Base-by-base conservation (phyloP, 2,329 filamentous ascomycete species). In the Exophiala phaeomuriformis region DNA sequence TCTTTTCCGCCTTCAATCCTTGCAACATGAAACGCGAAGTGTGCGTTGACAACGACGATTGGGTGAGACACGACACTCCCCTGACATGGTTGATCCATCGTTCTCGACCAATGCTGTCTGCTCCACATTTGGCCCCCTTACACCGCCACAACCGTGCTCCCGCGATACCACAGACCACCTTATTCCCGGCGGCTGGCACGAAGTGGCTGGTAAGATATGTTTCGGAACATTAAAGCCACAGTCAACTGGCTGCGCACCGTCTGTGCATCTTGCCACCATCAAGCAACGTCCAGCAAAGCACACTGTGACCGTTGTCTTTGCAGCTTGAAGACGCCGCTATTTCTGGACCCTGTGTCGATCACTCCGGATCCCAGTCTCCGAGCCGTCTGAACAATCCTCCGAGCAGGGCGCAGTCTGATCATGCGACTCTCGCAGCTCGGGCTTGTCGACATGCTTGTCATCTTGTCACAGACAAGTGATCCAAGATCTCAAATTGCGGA, bases 61-160 rank as follows among this genome's bases (percentile, higher is more conserved):
- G 55, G 55, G 47, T 43, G 45, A 40, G 51, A 57, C 48, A 46
- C 41, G 57, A 29, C 40, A 37, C 28, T 47, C 53, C 56, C 56
- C 51, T 52, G 50, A 47, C 33, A 40, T 40, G 32, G 41, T 32
- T 52, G 51, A 59, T 56, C 53, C 51, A 48, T 52, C 39, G 51
- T 54, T 59, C 57, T 59, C 53, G 57, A 54, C 57, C 56, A 56
- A 54, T 59, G 46, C 47, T 49, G 35, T 8, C 33, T n/a, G 19
- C 49, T 53, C 56, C 56, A 56, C 53, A 33, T 39, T 30, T 39
- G 27, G 33, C 49, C 40, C 19, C 52, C 49, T 55, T 12, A 45
- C 52, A 56, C 43, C 47, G 50, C 55, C 55, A 57, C 50, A 49
- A 36, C 36, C 37, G 8, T 33, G 27, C 42, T 52, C 40, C 53